Evolutionary conservation across 164 flowering plant species (phyloP), one percentile per base, ranked within the genome.

Genomic region (Vitis cinerea): DNA sequence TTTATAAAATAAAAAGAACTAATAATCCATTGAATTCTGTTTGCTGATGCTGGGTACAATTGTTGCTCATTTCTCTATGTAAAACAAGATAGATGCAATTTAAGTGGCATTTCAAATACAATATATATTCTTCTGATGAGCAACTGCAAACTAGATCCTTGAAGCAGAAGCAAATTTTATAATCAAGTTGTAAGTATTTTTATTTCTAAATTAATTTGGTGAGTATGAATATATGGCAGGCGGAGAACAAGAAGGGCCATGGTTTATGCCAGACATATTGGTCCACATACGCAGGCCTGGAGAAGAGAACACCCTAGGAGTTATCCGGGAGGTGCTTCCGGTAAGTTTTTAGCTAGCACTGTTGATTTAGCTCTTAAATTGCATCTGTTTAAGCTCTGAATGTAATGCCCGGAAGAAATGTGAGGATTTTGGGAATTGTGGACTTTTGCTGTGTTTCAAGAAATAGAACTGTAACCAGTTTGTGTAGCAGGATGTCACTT

Each of bases 191-290:
- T 61, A 13, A 13, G 11, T n/a, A 3, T 13, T 14, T 61, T 10
- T 37, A 37, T 0, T 15, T 30, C 64, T 19, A 11, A 10, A 23
- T 47, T 10, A 7, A 19, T 19, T 19, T n/a, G 57, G 10, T 49
- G 52, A 27, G 10, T 31, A 8, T 31, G 10, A 6, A 9, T 15
- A 15, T 17, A 54, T 71, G 56, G 63, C 89, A 91, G 98, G 97
- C 67, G 91, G 87, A 5, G 99, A 93, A 11, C 77, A 70, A 69
- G 98, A 93, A 63, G 94, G 93, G 27, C 82, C 85, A 30, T 87
- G 88, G 90, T 82, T 86, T 63, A 69, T 88, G 78, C 94, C 99
- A 1, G 97, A 93, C 65, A 90, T 95, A 69, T 74, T 91, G 86
- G 98, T 93, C 51, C 88, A 78, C 76, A 86, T 93, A 15, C 83